Conservation (phyloP, 2,329 filamentous ascomycete genomes). For the Scytalidium sp. region DNA sequence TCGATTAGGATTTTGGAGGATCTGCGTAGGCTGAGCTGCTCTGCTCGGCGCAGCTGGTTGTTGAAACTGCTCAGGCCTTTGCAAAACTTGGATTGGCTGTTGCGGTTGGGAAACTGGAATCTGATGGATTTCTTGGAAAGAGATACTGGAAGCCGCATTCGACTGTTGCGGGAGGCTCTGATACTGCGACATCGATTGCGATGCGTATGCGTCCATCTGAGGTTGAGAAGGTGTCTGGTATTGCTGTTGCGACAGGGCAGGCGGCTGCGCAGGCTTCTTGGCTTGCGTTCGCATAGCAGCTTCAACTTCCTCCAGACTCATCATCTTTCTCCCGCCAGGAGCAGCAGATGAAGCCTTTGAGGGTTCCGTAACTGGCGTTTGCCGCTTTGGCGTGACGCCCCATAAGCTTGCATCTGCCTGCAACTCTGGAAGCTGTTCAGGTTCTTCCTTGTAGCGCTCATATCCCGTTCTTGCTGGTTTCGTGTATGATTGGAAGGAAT, state of each 20-base stretch:
- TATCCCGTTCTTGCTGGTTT: slow-evolving; percentile 78
- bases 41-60: slow-evolving; percentile 36
- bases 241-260: slow-evolving; percentile 20
- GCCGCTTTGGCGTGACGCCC: slow-evolving; percentile 69
- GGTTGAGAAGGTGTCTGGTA: slow-evolving; percentile 11
- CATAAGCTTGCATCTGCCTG: slow-evolving; percentile 92
- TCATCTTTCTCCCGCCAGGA: slow-evolving; percentile 64
- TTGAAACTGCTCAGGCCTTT: slow-evolving; percentile 20
- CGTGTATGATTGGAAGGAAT: slow-evolving; percentile 37
- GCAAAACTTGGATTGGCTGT: slow-evolving; percentile 24
- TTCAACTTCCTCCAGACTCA: slow-evolving; percentile 97
- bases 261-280: slow-evolving; percentile 41
- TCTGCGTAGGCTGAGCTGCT: slow-evolving; percentile 64
- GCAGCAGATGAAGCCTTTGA: slow-evolving; percentile 20
- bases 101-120: slow-evolving; percentile 15
- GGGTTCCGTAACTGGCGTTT: background rate
- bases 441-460: slow-evolving; percentile 77
- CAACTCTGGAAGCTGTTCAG: slow-evolving; percentile 82
- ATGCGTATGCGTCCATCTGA: slow-evolving; percentile 10
- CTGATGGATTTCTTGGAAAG: slow-evolving; percentile 3
- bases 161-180: slow-evolving; percentile 4
- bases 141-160: background rate
- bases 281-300: slow-evolving; percentile 79
- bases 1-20: slow-evolving; percentile 76
- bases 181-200: slow-evolving; percentile 20